Evolutionary conservation across 2,329 filamentous ascomycete species (phyloP).

Genomic region (Ophiocordyceps polyrhachis-furcata): DNA sequence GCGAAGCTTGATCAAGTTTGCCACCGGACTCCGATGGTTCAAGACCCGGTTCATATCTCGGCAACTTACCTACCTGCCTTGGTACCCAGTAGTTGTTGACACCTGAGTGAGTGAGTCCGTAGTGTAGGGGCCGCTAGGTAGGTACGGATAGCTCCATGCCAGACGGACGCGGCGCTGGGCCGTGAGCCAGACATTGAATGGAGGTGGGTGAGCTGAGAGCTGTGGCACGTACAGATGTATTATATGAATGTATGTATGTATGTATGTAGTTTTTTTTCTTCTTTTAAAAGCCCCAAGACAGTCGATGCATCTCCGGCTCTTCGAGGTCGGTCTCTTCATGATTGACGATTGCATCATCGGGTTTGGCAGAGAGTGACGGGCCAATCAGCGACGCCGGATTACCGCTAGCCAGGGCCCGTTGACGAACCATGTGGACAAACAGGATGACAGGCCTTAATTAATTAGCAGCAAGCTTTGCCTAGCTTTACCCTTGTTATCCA

Average conservation of each 20-base stretch:
- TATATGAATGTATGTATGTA: too few species aligned
- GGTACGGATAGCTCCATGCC: too few species aligned
- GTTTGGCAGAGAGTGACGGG: background rate
- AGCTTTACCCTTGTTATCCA: background rate
- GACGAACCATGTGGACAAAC: background rate
- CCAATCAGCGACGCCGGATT: background rate
- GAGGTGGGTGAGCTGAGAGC: too few species aligned
- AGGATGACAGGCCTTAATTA: background rate
- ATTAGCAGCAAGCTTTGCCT: background rate
- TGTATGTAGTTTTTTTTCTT: too few species aligned
- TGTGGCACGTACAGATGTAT: too few species aligned
- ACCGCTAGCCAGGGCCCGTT: background rate
- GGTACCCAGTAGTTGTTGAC: background rate
- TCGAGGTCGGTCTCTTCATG: background rate
- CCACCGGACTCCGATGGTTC: background rate
- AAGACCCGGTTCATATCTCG: background rate
- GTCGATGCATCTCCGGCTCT: too few species aligned
- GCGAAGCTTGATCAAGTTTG: background rate
- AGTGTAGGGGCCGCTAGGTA: too few species aligned
- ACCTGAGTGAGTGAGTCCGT: background rate
- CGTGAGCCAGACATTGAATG: too few species aligned
- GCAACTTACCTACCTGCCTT: background rate
- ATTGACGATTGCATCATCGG: background rate
- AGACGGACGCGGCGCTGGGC: too few species aligned
- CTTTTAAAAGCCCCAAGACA: too few species aligned